Evolutionary conservation across 2,329 filamentous ascomycete genomes (phyloP), one percentile per base, ranked within the genome.

Genomic region (Microcyclosporella mali): DNA sequence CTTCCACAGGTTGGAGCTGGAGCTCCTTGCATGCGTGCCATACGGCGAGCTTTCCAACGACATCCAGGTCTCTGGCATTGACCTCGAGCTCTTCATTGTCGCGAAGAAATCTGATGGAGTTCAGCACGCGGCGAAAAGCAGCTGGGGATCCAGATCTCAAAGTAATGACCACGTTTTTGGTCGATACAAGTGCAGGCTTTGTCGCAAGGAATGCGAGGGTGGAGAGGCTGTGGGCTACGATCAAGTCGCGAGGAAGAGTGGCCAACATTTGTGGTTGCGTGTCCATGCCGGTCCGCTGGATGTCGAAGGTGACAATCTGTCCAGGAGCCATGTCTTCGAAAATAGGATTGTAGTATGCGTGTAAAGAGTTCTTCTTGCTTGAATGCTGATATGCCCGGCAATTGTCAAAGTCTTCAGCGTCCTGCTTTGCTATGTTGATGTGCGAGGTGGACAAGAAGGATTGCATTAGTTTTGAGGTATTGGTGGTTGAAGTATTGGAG

Each of bases 21-120:
- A 49, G 32, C 8, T 19, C 19, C 6, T 41, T 16, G 15, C 34
- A 35, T 28, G 40, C 40, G 10, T 46, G 19, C 46, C 46, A 49
- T 15, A 49, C 28, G 4, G 15, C 27, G 34, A 41, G 25, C 6
- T 29, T 15, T 25, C 32, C 33, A 9, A 25, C 15, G 21, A 36
- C 35, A 11, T 18, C 19, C 37, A 46, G 19, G 18, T 33, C 19
- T 2, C 18, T 17, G 11, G 43, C 15, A 21, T 35, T 33, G 28
- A 38, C 35, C n/a, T 37, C 35, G 40, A 49, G 29, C 10, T 29
- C 14, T 11, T 42, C 28, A 10, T 15, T n/a, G 19, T 19, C 37
- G 7, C 37, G 34, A 32, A 40, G 18, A 10, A 4, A 6, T 10
- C 33, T 31, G 34, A 40, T 43, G 17, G 27, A 31, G 17, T 32